These are phyloP conservation scores for Alisma plantagoaquatica DNA, from an alignment of 106 monocot species.

Conservation along the genomic window DNA sequence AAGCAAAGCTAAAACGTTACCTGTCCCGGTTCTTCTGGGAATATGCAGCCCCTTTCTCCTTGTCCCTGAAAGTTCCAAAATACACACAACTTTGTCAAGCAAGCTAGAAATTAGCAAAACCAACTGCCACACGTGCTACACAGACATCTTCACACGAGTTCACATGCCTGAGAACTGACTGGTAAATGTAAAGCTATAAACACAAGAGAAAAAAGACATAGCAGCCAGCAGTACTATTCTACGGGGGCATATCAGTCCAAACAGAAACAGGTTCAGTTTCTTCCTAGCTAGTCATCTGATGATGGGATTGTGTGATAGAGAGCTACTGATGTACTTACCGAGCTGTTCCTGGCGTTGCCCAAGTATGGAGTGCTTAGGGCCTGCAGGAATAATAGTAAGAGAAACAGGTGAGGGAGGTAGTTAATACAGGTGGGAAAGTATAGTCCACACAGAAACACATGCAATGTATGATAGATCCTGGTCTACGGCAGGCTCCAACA, in stretches of 20 bases:
- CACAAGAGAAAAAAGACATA: too few species aligned
- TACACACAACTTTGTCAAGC: not conserved
- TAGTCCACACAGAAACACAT: conserved; percentile 15
- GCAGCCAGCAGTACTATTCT: too few species aligned
- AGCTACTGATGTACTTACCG: too few species aligned
- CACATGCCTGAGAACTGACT: not conserved
- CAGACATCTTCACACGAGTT: too few species aligned
- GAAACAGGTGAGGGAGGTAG: not conserved
- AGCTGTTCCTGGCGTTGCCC: conserved; percentile 32
- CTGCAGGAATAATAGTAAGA: conserved; percentile 21
- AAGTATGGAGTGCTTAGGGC: conserved; percentile 88
- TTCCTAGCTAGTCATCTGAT: too few species aligned
- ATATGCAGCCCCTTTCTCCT: conserved; percentile 47
- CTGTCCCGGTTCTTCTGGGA: conserved; percentile 75
- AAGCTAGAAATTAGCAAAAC: too few species aligned
- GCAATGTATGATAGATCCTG: not conserved
- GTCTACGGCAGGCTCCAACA: conserved; percentile 11
- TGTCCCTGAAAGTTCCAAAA: conserved; percentile 7
- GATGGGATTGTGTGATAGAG: too few species aligned
- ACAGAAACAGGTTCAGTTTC: too few species aligned
- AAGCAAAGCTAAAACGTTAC: too few species aligned
- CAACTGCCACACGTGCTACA: too few species aligned
- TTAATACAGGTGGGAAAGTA: not conserved
- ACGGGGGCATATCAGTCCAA: too few species aligned
- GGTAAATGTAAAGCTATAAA: not conserved